A percentile compares a stretch with the other conserved stretches of the same genome.
Conservation (phyloP, 768 basidiomycete genomes). For the Kondoa subrosea region DNA sequence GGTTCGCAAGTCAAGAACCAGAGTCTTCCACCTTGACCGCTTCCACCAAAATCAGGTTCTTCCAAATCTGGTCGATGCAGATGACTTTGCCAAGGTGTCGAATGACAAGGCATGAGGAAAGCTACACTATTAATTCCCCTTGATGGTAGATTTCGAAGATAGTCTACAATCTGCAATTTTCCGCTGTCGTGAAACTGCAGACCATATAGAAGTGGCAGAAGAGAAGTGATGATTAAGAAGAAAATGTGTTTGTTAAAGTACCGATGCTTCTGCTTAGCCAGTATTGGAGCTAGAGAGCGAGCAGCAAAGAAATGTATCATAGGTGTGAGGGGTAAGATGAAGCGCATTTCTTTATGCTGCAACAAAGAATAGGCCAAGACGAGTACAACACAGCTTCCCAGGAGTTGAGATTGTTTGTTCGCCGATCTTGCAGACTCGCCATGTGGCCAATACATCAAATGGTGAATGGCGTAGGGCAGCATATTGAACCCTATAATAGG, state of each 20-base stretch:
- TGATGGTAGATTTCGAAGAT: conserved; percentile 43
- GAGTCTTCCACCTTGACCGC: conserved; percentile 35
- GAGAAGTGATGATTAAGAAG: conserved; percentile 1
- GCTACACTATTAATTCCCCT: conserved; percentile 46
- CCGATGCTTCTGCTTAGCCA: conserved; percentile 24
- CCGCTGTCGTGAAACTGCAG: conserved; percentile 52
- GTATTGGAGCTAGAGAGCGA: conserved; percentile 45
- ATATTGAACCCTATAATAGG: conserved; percentile 61
- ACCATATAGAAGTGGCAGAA: conserved; percentile 15
- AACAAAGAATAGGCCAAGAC: conserved; percentile 54
- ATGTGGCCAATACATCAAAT: no score
- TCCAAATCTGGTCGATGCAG: conserved; percentile 56
- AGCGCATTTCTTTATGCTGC: conserved; percentile 95
- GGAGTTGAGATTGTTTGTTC: not conserved
- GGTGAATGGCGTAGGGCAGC: conserved; percentile 55
- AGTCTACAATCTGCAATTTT: conserved; percentile 58
- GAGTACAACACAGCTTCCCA: conserved; percentile 33
- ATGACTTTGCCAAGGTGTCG: conserved; percentile 78
- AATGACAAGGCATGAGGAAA: conserved; percentile 91
- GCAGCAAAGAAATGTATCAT: conserved; percentile 63
- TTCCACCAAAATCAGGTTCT: conserved; percentile 19
- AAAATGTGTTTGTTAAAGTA: not conserved
- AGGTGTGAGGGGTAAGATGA: conserved; percentile 79
- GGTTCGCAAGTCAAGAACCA: conserved; percentile 92
- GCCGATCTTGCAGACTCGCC: not conserved